A percentile compares a stretch with the other conserved stretches of the same genome.
These are phyloP conservation scores for Xerocomus brunneocitrinus DNA, from an alignment of 768 basidiomycete genomes.

Conservation along the genomic window DNA sequence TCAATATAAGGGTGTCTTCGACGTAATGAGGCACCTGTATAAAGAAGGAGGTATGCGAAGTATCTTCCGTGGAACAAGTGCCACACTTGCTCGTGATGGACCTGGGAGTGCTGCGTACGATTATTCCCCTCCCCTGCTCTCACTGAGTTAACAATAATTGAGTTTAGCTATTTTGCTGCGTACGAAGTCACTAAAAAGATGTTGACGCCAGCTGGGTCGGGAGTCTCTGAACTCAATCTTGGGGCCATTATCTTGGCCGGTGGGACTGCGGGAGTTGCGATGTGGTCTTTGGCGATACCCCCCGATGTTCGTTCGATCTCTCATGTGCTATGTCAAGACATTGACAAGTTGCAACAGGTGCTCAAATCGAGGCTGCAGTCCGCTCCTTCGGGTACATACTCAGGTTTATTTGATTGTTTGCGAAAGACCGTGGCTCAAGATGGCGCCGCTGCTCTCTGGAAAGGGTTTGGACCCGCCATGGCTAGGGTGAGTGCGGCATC, in stretches of 20 bases:
- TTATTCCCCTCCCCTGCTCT: background rate
- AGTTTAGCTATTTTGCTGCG: conserved; percentile 84
- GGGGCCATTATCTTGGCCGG: conserved; percentile 87
- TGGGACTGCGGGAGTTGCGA: conserved; percentile 91
- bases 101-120: conserved; percentile 95
- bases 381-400: conserved; percentile 96
- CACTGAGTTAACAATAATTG: conserved; percentile 5
- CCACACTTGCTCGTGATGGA: conserved; percentile 93
- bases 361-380: conserved; percentile 95
- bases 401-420: conserved; percentile 88
- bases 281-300: conserved; percentile 98
- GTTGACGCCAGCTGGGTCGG: conserved; percentile 75
- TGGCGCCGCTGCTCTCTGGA: conserved; percentile 88
- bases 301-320: conserved; percentile 68
- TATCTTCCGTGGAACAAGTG: conserved; percentile 88
- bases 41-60: conserved; percentile 88
- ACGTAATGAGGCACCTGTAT: conserved; percentile 88
- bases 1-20: conserved; percentile 85
- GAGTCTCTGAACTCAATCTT: conserved; percentile 78
- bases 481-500: conserved; percentile 53
- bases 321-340: background rate
- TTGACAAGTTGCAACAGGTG: conserved; percentile 50
- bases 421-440: conserved; percentile 88
- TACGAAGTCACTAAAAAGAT: conserved; percentile 92
- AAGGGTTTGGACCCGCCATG: conserved; percentile 98